Conservation (phyloP, 805 yeast genomes). For the Metschnikowia dekortorum region DNA sequence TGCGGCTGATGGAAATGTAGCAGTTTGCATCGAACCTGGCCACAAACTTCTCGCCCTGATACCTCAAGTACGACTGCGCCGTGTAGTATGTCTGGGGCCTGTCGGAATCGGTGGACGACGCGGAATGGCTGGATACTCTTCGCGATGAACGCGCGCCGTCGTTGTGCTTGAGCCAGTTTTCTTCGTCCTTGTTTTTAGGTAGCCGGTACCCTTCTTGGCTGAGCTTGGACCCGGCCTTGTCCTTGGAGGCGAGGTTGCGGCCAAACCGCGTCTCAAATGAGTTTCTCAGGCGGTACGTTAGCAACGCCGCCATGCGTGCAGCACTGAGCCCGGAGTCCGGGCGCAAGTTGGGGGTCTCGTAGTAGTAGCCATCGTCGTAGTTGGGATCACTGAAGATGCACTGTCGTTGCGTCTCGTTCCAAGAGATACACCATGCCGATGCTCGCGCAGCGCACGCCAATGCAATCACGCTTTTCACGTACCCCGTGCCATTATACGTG, state of each 20-base stretch:
- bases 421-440: conserved; percentile 97
- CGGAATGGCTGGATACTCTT: conserved; percentile 6
- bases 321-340: conserved; percentile 89
- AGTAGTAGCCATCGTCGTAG: conserved; percentile 82
- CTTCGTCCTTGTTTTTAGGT: conserved; percentile 55
- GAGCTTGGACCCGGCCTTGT: conserved; percentile 3
- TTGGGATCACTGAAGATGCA: conserved; percentile 93
- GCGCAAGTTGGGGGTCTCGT: conserved; percentile 52
- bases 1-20: conserved; percentile 88
- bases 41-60: conserved; percentile 90
- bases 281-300: conserved; percentile 89
- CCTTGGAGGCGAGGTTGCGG: conserved; percentile 46
- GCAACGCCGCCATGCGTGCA: conserved; percentile 93
- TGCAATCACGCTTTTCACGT: conserved; percentile 70
- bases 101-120: conserved; percentile 13
- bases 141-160: conserved; percentile 56
- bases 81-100: conserved; percentile 69
- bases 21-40: conserved; percentile 94
- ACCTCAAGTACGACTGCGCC: conserved; percentile 91
- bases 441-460: conserved; percentile 92
- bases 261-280: conserved; percentile 91
- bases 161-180: conserved; percentile 80
- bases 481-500: conserved; percentile 56
- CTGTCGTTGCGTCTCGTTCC: conserved; percentile 99
- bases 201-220: conserved; percentile 27